These are phyloP conservation scores for Protostelium mycophagum DNA, from an alignment of 78 protist genomes.

Conservation along the genomic window DNA sequence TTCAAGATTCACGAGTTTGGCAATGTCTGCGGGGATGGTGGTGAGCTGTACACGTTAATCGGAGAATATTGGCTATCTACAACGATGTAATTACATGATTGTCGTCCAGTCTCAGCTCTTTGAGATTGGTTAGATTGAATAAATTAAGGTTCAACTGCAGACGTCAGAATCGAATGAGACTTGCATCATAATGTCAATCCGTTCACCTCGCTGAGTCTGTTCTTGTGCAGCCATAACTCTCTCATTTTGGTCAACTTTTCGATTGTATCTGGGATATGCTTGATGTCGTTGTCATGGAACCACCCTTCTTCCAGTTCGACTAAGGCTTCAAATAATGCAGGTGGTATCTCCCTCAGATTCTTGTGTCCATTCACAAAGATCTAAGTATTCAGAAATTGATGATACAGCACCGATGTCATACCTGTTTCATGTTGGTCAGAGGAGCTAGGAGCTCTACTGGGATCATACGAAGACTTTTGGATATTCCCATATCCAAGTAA, in stretches of 20 bases:
- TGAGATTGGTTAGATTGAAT: background rate
- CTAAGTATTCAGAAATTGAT: background rate
- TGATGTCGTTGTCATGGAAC: background rate
- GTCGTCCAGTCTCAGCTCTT: conserved; percentile 17
- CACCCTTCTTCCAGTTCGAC: background rate
- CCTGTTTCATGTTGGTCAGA: background rate
- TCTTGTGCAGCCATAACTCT: background rate
- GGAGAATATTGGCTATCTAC: too few species aligned
- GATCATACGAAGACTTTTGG: background rate
- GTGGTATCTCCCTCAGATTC: background rate
- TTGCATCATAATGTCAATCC: too few species aligned
- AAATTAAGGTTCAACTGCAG: background rate
- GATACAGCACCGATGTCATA: background rate
- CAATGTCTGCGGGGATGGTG: conserved; percentile 11
- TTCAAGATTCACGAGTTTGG: conserved; percentile 10
- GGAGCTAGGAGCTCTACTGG: background rate
- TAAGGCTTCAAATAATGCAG: background rate
- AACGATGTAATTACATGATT: too few species aligned
- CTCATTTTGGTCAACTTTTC: background rate
- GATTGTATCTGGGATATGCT: background rate
- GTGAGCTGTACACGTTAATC: too few species aligned
- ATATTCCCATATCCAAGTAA: background rate
- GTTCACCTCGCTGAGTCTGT: background rate
- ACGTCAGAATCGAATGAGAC: background rate
- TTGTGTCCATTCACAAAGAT: background rate